Base-by-base conservation (phyloP, 2,329 filamentous ascomycete genomes). In the Ramularia endophylla region DNA sequence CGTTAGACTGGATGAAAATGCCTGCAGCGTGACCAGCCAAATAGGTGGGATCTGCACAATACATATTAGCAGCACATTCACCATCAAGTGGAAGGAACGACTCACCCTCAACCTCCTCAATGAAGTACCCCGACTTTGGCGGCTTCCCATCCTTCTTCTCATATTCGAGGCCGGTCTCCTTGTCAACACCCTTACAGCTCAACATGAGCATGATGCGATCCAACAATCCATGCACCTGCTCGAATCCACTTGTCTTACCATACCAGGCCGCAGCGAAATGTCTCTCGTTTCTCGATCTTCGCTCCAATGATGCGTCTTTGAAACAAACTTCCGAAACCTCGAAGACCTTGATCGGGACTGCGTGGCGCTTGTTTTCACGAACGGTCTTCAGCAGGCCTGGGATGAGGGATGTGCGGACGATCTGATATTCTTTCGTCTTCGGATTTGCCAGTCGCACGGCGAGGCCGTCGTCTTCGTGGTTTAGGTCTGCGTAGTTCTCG, bases 231-330 rank as follows among this genome's bases (percentile, higher is more conserved):
- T 98, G 94, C 3, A 98, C 87, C 50, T 94, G 73, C 68, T 98
- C 92, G 65, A 98, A 98, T 30, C 94, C 92, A 55, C 83, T 88
- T 3, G 81, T 87, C 74, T 92, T 95, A 60, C 89, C 89, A 67
- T 90, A 95, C 77, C 85, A 95, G 1, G 88, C 89, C 8, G 89
- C 92, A n/a, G 87, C 87, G 64, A 95, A 97, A 69, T 94, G 90
- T 41, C 90, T 76, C 73, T 95, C 87, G 64, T 98, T 98, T 53
- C 87, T 80, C 54, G 81, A 85, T 71, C 88, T 87, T 51, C 92
- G 80, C 74, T 98, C 92, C 34, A 81, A 66, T 11, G 72, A 73
- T 48, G 82, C 68, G 57, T 95, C 90, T 69, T 97, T 95, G 74
- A 94, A 87, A 20, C 85, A 88, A 15, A 95, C 85, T 58, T 97